phyloP scores from a whole-genome alignment of 768 basidiomycete genomes.

The Podaxis mareebaensis region DNA sequence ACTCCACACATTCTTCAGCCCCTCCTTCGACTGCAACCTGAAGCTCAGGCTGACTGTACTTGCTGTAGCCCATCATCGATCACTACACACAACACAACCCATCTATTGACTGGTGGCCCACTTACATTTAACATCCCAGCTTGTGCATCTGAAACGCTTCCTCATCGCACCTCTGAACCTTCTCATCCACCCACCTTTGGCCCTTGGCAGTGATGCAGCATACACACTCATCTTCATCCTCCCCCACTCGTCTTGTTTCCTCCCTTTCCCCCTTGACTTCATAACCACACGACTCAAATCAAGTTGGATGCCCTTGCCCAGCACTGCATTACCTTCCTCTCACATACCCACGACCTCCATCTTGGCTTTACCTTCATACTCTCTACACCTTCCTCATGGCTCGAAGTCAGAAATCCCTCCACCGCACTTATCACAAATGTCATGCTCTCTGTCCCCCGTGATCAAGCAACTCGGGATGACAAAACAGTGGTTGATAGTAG shows the following conservation, averaged over 20 bases:
- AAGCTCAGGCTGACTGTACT: slow-evolving; percentile 60
- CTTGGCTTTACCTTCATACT: slow-evolving; percentile 48
- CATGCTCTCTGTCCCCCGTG: slow-evolving; percentile 47
- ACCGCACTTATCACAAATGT: slow-evolving; percentile 37
- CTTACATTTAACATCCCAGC: slow-evolving; percentile 36
- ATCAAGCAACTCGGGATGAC: slow-evolving; percentile 41
- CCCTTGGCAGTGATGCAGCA: not conserved
- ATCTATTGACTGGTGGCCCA: slow-evolving; percentile 57
- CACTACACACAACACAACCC: slow-evolving; percentile 56
- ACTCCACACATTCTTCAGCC: slow-evolving; percentile 64
- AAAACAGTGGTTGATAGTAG: slow-evolving; percentile 27
- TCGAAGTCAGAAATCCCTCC: slow-evolving; percentile 42
- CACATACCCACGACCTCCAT: slow-evolving; percentile 29
- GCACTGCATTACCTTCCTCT: slow-evolving; percentile 14
- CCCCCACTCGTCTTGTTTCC: not conserved
- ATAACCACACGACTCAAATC: not conserved
- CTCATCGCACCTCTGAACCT: slow-evolving; percentile 53
- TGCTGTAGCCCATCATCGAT: slow-evolving; percentile 49
- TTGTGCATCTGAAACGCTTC: slow-evolving; percentile 72
- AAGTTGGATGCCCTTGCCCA: not conserved
- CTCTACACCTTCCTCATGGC: slow-evolving; percentile 41
- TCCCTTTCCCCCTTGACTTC: not conserved
- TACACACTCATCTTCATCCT: not conserved
- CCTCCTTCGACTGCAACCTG: slow-evolving; percentile 57
- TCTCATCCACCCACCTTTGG: slow-evolving; percentile 28